Percentiles rank a stretch among this genome's conserved stretches.
Evolutionary conservation across 1,284 basidiomycete genomes (phyloP).

Genomic region (Taiwanofungus camphoratus): DNA sequence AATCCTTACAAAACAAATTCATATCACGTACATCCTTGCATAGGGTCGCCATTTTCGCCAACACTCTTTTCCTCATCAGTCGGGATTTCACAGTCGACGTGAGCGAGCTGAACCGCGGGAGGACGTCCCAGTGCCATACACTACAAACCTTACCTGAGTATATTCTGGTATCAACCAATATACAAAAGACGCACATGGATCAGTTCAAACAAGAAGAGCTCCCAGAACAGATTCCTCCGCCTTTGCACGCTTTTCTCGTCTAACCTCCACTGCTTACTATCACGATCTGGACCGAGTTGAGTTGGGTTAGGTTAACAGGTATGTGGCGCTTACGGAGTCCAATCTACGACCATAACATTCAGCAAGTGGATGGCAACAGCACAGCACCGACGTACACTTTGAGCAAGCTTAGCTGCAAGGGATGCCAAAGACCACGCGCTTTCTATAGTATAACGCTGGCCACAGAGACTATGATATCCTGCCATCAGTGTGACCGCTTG

Average conservation of each 20-base stretch:
- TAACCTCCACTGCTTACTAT: constrained; percentile 37
- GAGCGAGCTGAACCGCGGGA: constrained; percentile 19
- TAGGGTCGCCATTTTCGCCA: constrained; percentile 19
- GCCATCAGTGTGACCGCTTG: constrained; percentile 54
- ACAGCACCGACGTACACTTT: constrained; percentile 32
- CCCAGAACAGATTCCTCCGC: constrained; percentile 40
- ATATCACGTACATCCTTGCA: constrained; percentile 23
- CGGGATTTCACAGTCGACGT: constrained; percentile 27
- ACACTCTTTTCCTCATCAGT: constrained; percentile 22
- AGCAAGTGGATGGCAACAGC: no score
- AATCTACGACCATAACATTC: constrained; percentile 16
- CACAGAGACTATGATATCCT: constrained; percentile 48
- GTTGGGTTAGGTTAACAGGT: no score
- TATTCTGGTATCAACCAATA: no score
- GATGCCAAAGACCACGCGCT: constrained; percentile 30
- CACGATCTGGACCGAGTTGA: constrained; percentile 37
- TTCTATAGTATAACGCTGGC: constrained; percentile 36
- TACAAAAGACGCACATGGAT: constrained; percentile 28
- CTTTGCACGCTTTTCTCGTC: constrained; percentile 32
- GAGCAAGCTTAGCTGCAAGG: constrained; percentile 28
- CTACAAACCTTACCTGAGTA: no score
- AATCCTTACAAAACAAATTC: no score
- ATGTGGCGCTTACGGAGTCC: constrained; percentile 29
- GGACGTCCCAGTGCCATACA: constrained; percentile 28
- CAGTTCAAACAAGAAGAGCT: constrained; percentile 32